Base-by-base conservation (phyloP, 331 rosid species). In the Ulmus americana region DNA sequence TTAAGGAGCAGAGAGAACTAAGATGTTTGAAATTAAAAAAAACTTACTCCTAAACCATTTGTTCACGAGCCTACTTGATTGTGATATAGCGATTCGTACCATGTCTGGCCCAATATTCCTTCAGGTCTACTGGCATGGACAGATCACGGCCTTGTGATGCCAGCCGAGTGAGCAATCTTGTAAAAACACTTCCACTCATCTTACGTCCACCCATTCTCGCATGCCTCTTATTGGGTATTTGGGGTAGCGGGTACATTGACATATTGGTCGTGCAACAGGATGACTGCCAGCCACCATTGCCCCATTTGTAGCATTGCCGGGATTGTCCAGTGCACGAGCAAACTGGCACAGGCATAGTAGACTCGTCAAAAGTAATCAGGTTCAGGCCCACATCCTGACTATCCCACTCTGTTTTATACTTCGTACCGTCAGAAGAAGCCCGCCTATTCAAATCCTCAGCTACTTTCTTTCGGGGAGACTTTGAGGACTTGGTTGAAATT, bases 281-380 rank as follows among this genome's bases (percentile, higher is more conserved):
- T 15, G 85, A 81, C 55, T 81, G 85, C 85, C 85, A 81, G 56
- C 85, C 85, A 0, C 85, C 85, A 49, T 75, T 81, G 15, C 85
- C 85, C 85, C 85, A 81, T 74, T 77, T 81, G 75, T 81, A 81
- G 78, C 85, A 81, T 57, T 81, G 85, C 28, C 82, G 70, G 2
- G 74, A 68, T 16, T 58, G n/a, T 39, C 85, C 85, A 8, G 85
- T 81, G 64, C 85, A 81, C 1, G 85, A 70, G 69, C 85, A 81
- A 42, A 81, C 72, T 9, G 85, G 85, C 53, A 76, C 82, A 49
- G 85, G 85, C 85, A 81, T 81, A 10, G 77, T 56, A 39, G 85
- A 70, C 59, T 81, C 85, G 4, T 81, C 85, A 14, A 77, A 81
- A 8, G 78, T 71, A 35, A 81, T 61, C 10, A 77, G 78, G 69